Conservation (phyloP, 441 rosid species). For the Manihot esculenta region DNA sequence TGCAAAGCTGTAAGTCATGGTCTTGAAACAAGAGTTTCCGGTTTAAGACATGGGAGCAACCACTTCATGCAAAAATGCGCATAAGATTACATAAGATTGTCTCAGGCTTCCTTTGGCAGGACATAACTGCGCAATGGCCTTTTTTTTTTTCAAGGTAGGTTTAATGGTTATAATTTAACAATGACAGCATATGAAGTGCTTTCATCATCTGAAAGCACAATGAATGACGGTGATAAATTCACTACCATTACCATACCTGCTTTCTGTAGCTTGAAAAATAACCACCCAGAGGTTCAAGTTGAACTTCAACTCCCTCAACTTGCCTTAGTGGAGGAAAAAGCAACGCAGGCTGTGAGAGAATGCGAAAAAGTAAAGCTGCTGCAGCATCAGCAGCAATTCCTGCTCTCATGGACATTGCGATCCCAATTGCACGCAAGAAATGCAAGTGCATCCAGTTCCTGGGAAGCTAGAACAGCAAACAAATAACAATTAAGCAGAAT, state of each 20-base stretch:
- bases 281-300: constrained; percentile 71
- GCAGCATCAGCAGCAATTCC: constrained; percentile 99
- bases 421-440: constrained; percentile 97
- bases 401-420: constrained; percentile 98
- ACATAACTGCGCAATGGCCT: not conserved
- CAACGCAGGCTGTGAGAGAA: constrained; percentile 96
- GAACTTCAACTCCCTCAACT: constrained; percentile 90
- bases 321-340: constrained; percentile 94
- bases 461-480: constrained; percentile 69
- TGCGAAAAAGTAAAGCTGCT: constrained; percentile 94
- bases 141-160: constrained; percentile 5
- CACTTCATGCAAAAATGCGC: not conserved
- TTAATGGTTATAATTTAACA: not conserved
- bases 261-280: constrained; percentile 76
- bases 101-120: constrained; percentile 12
- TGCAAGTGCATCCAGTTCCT: constrained; percentile 99
- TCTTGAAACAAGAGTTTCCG: not conserved
- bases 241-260: constrained; percentile 55
- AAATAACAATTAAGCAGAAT: constrained; percentile 19
- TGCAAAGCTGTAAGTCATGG: not conserved
- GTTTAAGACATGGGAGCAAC: not conserved
- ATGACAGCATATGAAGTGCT: constrained; percentile 3
- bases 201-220: constrained; percentile 16
- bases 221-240: constrained; percentile 14
- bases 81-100: not conserved